Base-by-base conservation (phyloP, 768 basidiomycete species). In the Kwoniella heveanensis region DNA sequence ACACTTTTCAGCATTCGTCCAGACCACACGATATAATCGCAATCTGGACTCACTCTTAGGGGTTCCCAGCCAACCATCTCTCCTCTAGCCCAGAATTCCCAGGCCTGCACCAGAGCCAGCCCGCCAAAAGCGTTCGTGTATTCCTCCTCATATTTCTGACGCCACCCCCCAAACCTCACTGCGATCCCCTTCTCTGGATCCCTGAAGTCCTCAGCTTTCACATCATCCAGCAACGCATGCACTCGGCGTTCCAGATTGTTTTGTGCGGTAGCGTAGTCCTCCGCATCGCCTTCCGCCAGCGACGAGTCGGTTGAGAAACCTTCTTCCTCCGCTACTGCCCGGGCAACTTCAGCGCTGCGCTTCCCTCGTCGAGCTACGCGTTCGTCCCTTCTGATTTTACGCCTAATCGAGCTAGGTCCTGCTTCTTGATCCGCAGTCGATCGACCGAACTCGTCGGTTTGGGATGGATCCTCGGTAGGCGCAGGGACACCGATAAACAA, bases 71-170 rank as follows among this genome's bases (percentile, higher is more conserved):
- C 90, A 12, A 91, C 81, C 66, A 88, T 84, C 81, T 97, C 93
- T 61, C 92, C 81, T 59, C 92, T 83, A n/a, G 86, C 86, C 91
- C 91, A 94, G 77, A 93, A 95, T 79, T 93, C 92, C 92, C 92
- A 95, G 52, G 90, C 90, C 54, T 88, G 88, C 1, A 94, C 87
- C 47, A 92, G 84, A 0, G 88, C 91, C 57, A 94, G 82, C 3
- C 92, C 90, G 51, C 93, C 93, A 83, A 90, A 97, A 3, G 94
- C 94, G 39, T 89, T 88, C 1, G 84, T 81, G 80, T 95, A 97
- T 63, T 85, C 91, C 66, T 97, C 93, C 5, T 83, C 83, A 69
- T 88, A 92, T 65, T 83, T 84, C 64, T 85, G 83, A 57, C 92
- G 83, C 94, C 94, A 97, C 62, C 82, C 83, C 1, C 83, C 84